A percentile compares a stretch with the other conserved stretches of the same genome.
These are phyloP conservation scores for Ophioceras dolichostomum DNA, from an alignment of 2,329 filamentous ascomycete genomes.

Conservation along the genomic window DNA sequence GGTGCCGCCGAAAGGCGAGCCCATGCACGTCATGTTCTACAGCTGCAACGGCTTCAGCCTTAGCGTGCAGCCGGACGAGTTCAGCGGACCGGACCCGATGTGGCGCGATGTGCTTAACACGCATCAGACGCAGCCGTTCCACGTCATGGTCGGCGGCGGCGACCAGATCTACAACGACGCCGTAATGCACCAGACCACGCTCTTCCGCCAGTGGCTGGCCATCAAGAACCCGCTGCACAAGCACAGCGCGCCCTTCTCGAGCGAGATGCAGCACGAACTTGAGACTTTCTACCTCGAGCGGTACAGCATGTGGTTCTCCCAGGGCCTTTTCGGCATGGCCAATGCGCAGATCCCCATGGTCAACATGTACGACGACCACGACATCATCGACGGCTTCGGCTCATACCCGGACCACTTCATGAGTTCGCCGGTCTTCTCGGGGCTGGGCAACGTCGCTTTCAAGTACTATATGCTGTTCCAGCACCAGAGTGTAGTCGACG, in stretches of 20 bases:
- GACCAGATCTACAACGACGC: slow-evolving; percentile 95
- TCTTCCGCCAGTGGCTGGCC: slow-evolving; percentile 75
- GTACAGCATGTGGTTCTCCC: slow-evolving; percentile 93
- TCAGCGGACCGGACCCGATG: slow-evolving; percentile 88
- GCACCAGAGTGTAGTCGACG: slow-evolving; percentile 75
- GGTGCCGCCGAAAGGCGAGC: slow-evolving; percentile 72
- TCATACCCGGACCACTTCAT: slow-evolving; percentile 90
- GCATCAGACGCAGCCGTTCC: slow-evolving; percentile 85
- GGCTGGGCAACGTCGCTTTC: slow-evolving; percentile 82
- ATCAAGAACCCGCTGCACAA: slow-evolving; percentile 73
- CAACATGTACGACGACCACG: slow-evolving; percentile 95
- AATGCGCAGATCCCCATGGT: slow-evolving; percentile 95
- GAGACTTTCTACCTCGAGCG: slow-evolving; percentile 80
- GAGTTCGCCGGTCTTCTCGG: slow-evolving; percentile 78
- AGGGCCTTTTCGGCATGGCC: slow-evolving; percentile 85
- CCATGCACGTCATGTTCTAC: slow-evolving; percentile 99
- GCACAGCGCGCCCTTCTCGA: slow-evolving; percentile 63
- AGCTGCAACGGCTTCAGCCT: slow-evolving; percentile 93
- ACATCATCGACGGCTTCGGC: slow-evolving; percentile 83
- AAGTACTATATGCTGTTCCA: slow-evolving; percentile 99
- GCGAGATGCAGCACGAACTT: slow-evolving; percentile 76
- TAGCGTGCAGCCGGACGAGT: slow-evolving; percentile 62
- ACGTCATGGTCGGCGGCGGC: slow-evolving; percentile 95
- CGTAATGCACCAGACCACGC: slow-evolving; percentile 58
- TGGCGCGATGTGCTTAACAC: slow-evolving; percentile 94